Conservation (phyloP, 768 basidiomycete species). For the Leccinum olivaceopallidum region DNA sequence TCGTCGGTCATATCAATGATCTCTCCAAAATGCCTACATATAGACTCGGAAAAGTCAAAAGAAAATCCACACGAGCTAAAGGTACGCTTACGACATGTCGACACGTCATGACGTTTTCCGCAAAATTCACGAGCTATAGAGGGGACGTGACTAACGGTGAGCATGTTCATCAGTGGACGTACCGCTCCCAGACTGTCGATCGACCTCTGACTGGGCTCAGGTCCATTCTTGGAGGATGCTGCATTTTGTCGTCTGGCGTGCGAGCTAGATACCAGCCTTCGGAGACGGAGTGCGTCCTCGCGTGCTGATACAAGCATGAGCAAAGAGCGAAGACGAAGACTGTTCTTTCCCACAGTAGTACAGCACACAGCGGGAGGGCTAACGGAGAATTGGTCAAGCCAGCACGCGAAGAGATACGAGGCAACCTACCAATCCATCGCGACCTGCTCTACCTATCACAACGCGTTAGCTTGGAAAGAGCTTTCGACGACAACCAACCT, state of each 20-base stretch:
- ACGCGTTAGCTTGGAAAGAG: constrained; percentile 3
- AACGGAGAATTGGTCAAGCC: neutral
- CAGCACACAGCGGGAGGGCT: constrained; percentile 80
- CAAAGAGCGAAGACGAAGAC: neutral
- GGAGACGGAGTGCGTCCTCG: constrained; percentile 66
- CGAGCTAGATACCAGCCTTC: constrained; percentile 47
- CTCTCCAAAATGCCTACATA: constrained; percentile 85
- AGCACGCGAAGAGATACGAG: neutral
- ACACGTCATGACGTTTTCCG: constrained; percentile 60
- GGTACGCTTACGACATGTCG: constrained; percentile 63
- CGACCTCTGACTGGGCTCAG: constrained; percentile 67
- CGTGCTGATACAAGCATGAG: constrained; percentile 47
- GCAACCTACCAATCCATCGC: constrained; percentile 66
- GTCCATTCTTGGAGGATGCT: constrained; percentile 47
- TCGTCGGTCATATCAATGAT: constrained; percentile 49
- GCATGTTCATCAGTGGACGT: constrained; percentile 15
- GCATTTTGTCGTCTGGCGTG: constrained; percentile 46
- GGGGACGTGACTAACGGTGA: constrained; percentile 22
- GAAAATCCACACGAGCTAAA: neutral
- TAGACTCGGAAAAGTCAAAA: constrained; percentile 42
- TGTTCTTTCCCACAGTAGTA: constrained; percentile 65
- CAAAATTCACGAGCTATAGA: constrained; percentile 48
- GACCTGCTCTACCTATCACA: constrained; percentile 67
- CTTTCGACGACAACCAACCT: constrained; percentile 40
- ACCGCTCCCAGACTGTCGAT: constrained; percentile 65